A percentile compares a stretch with the other conserved stretches of the same genome.
phyloP scores from a whole-genome alignment of 345 rosid species.

The Linum usitatissimum region DNA sequence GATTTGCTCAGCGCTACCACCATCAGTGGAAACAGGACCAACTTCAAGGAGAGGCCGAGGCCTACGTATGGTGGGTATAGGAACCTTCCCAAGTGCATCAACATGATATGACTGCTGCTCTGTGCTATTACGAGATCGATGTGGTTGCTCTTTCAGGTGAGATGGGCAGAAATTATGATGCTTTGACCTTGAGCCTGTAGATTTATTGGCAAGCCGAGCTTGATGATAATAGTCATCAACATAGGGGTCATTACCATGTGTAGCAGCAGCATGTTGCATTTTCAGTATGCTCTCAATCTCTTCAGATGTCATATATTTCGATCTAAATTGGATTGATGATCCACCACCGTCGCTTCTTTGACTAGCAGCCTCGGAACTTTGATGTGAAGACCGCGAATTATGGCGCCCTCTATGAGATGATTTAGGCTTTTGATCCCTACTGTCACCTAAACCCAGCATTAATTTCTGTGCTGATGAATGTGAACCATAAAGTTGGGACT shows the following conservation, averaged over 20 bases:
- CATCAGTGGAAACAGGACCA: conserved; percentile 46
- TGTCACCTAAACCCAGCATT: conserved; percentile 44
- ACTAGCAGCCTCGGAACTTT: conserved; percentile 57
- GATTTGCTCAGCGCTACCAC: conserved; percentile 46
- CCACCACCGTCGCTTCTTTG: conserved; percentile 68
- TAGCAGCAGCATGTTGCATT: conserved; percentile 84
- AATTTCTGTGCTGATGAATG: conserved; percentile 52
- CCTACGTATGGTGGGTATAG: conserved; percentile 48
- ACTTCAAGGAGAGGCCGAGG: conserved; percentile 67
- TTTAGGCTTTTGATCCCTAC: conserved; percentile 58
- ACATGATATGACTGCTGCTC: conserved; percentile 54
- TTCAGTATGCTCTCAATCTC: conserved; percentile 93
- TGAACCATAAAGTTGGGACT: conserved; percentile 48
- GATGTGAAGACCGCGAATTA: conserved; percentile 48
- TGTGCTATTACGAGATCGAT: conserved; percentile 58
- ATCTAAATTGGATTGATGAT: conserved; percentile 52
- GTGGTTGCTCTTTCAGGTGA: conserved; percentile 63
- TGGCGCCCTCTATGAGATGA: conserved; percentile 60
- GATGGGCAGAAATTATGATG: conserved; percentile 55
- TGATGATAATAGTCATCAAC: conserved; percentile 92
- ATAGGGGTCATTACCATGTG: conserved; percentile 74
- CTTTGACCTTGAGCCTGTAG: conserved; percentile 50
- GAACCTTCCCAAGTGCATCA: conserved; percentile 55
- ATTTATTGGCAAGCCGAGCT: conserved; percentile 66
- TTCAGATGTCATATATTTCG: conserved; percentile 91